Percentiles rank a stretch among this genome's conserved stretches.
phyloP scores from a whole-genome alignment of 163 green algal genomes.

The Prototheca cutis region DNA sequence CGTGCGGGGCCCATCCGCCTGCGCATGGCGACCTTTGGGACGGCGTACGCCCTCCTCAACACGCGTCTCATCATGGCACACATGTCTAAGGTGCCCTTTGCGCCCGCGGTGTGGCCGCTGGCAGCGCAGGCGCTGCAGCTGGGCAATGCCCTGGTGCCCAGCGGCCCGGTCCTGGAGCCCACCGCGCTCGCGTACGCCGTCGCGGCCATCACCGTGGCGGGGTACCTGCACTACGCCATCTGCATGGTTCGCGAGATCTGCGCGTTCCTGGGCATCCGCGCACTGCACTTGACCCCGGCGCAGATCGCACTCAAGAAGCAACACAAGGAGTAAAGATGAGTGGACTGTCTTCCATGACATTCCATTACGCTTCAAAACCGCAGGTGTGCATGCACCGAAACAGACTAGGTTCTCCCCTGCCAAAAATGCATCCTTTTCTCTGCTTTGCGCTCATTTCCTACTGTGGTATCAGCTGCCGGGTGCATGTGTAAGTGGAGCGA shows the following conservation, averaged over 20 bases:
- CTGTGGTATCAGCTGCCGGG: no score
- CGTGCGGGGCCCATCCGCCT: slow-evolving; percentile 10
- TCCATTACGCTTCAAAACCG: no score
- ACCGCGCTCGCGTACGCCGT: slow-evolving; percentile 26
- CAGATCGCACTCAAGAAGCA: background rate
- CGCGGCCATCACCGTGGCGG: background rate
- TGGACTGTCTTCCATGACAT: no score
- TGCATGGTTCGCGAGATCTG: slow-evolving; percentile 61
- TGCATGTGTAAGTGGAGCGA: no score
- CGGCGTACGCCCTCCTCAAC: slow-evolving; percentile 53
- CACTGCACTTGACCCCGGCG: slow-evolving; percentile 48
- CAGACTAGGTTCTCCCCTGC: no score
- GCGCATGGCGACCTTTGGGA: slow-evolving; percentile 37
- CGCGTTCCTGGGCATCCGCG: slow-evolving; percentile 61
- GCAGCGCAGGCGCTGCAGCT: slow-evolving; percentile 21
- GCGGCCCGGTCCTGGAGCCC: slow-evolving; percentile 17
- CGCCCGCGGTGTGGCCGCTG: slow-evolving; percentile 29
- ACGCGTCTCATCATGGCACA: slow-evolving; percentile 75
- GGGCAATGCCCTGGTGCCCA: slow-evolving; percentile 12
- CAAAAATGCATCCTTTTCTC: no score
- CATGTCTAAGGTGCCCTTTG: slow-evolving; percentile 77
- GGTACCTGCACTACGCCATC: slow-evolving; percentile 65
- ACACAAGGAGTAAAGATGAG: no score
- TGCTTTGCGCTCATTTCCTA: no score
- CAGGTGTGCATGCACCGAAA: no score